phyloP scores from a whole-genome alignment of 1,284 basidiomycete genomes.

The Neotropicomus parvogracilis region DNA sequence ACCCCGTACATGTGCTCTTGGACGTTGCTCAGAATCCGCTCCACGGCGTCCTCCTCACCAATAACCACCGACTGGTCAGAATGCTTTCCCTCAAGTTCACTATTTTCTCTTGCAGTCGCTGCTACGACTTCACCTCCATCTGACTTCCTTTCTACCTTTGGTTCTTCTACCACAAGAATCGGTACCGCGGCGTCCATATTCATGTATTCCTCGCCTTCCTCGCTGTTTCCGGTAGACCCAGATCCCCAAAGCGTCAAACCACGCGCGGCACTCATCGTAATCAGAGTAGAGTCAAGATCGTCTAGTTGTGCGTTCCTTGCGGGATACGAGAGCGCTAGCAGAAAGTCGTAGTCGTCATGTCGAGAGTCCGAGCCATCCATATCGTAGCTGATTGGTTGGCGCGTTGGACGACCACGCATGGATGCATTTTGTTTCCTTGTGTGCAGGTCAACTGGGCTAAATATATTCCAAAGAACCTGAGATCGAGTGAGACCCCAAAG shows the following conservation, averaged over 20 bases:
- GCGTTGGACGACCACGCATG: constrained; percentile 29
- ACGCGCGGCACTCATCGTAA: constrained; percentile 40
- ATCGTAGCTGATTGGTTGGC: constrained; percentile 17
- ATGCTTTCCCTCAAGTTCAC: background rate
- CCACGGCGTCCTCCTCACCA: constrained; percentile 29
- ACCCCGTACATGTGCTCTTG: too few relatives aligned
- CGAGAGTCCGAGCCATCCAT: constrained; percentile 13
- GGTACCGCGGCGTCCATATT: constrained; percentile 2
- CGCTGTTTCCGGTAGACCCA: constrained; percentile 1
- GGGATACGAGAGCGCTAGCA: constrained; percentile 38
- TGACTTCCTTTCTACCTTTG: background rate
- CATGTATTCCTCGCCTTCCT: background rate
- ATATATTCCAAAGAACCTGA: constrained; percentile 47
- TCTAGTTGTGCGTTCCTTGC: constrained; percentile 34
- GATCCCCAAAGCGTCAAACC: constrained; percentile 44
- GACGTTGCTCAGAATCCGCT: constrained; percentile 21
- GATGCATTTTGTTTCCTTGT: constrained; percentile 35
- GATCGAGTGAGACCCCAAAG: constrained; percentile 8
- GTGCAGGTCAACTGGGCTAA: constrained; percentile 38
- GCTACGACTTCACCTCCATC: background rate
- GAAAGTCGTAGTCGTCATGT: constrained; percentile 45
- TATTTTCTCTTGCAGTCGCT: background rate
- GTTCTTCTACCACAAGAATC: background rate
- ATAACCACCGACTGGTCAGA: background rate
- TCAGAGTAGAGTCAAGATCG: constrained; percentile 40